Base-by-base conservation (phyloP, 2,329 filamentous ascomycete species). In the Aspergillus pseudoterreus region DNA sequence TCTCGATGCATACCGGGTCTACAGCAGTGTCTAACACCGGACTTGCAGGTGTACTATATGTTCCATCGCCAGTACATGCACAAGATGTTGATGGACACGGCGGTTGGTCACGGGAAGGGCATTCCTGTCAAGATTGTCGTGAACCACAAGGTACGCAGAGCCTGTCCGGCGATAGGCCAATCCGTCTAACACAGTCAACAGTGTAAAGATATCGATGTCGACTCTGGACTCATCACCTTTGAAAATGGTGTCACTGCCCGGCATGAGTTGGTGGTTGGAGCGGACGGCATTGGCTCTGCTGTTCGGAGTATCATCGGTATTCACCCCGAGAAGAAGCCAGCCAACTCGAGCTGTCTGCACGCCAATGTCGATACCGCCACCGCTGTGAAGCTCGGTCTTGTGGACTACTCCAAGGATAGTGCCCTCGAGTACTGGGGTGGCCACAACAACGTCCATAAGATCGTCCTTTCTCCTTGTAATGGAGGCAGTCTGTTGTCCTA, bases 361-460 rank as follows among this genome's bases (percentile, higher is more conserved):
- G 77, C 81, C 54, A 88, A 86, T 62, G 82, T 88, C 50, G 68
- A 68, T 17, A 85, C 83, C 0, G 79, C 81, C 35, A 77, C 85
- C n/a, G 82, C 81, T 1, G 76, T 82, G 27, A 73, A 74, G 51
- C 71, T 81, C 1, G 84, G 84, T 2, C 76, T 87, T 0, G 76
- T 82, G 30, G 82, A 87, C 63, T 87, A 85, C 68, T 82, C 82
- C 0, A 62, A 76, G 32, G 66, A 87, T 69, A 73, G 66, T 22
- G 84, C 84, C 0, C 72, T 88, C 0, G 82, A 88, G 66, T 88
- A 86, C 72, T 88, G 85, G 85, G 85, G 85, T 22, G 85, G 85
- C 47, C 66, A 69, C 43, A 45, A 80, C 84, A 50, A 82, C 81
- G 61, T 82, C 75, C 81, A 87, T 67, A 88, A 88, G 75, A 87